These are phyloP conservation scores for Coniophora puteana DNA, from an alignment of 1,284 basidiomycete genomes.

Conservation along the genomic window DNA sequence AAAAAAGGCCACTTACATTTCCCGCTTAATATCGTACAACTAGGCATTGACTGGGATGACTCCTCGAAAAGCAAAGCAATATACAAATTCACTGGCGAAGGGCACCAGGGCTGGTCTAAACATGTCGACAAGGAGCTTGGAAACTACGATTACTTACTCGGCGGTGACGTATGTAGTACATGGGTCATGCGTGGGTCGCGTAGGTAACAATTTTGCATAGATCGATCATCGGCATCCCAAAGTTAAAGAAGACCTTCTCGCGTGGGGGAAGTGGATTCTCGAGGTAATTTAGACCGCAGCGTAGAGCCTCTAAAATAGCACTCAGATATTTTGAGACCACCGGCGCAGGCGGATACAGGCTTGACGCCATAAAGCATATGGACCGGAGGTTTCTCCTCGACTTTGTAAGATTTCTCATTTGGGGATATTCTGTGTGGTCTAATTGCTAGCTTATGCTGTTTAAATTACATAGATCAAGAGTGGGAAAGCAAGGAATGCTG, in stretches of 20 bases:
- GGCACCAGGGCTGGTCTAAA: constrained; percentile 67
- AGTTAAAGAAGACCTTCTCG: constrained; percentile 62
- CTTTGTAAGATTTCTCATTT: constrained; percentile 47
- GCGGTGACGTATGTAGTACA: constrained; percentile 65
- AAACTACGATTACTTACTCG: constrained; percentile 81
- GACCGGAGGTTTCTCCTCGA: constrained; percentile 60
- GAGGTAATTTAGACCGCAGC: constrained; percentile 37
- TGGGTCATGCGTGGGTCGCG: constrained; percentile 8
- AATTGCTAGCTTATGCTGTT: constrained; percentile 1
- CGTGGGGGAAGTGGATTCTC: constrained; percentile 72
- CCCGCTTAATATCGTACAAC: constrained; percentile 1
- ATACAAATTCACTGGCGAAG: constrained; percentile 53
- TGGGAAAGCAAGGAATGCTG: too few relatives aligned
- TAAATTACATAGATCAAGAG: constrained; percentile 44
- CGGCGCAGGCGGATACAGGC: constrained; percentile 76
- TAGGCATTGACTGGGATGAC: constrained; percentile 87
- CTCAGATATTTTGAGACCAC: constrained; percentile 51
- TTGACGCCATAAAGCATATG: constrained; percentile 88
- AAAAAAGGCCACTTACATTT: neutral
- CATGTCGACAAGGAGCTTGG: constrained; percentile 68
- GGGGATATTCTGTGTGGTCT: constrained; percentile 2
- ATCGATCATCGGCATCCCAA: constrained; percentile 86
- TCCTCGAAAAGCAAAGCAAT: constrained; percentile 58
- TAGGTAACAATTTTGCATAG: constrained; percentile 31
- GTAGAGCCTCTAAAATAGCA: neutral